Evolutionary conservation across 768 basidiomycete genomes (phyloP), one percentile per base, ranked within the genome.

Genomic region (Sporobolomyces roseus): DNA sequence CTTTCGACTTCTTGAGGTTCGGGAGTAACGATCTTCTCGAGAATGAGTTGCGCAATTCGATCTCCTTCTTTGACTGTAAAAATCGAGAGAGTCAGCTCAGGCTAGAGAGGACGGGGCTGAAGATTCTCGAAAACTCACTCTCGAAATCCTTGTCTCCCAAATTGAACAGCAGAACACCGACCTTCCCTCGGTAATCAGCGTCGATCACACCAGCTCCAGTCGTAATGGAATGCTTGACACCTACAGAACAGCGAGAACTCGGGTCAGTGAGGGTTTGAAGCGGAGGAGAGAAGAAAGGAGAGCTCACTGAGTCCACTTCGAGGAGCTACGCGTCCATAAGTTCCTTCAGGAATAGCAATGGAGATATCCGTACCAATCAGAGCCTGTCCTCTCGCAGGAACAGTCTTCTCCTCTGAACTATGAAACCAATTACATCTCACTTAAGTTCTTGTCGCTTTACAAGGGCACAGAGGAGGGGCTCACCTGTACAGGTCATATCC

Each of bases 141-240:
- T 88, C 81, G 77, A 97, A 99, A 75, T 97, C 91, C 66, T 85
- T 82, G 78, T 96, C 91, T 0, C 88, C 88, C 63, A 87, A 84
- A 78, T 99, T 98, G 85, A 91, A 97, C 50, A 99, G 82, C 33
- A 99, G 82, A 41, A 98, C 90, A 76, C 88, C 92, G 52, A 99
- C 85, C 17, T 86, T 81, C 27, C 96, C 96, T 61, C 96, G 84
- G 79, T 99, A 98, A 78, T 99, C 96, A 10, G 91, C 90, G 71
- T 99, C 96, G 58, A 99, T 85, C 10, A 99, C 96, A 27, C 94
- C 96, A 16, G 96, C 96, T 2, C 96, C 96, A 1, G 94, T 98
- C 77, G 93, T 90, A 66, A 98, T 97, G 86, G 91, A 92, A 78
- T 91, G 93, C 77, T 99, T 99, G 21, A 90, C 89, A 25, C 96